Conservation (phyloP, 208 protist species). For the Crithidia expoeki region DNA sequence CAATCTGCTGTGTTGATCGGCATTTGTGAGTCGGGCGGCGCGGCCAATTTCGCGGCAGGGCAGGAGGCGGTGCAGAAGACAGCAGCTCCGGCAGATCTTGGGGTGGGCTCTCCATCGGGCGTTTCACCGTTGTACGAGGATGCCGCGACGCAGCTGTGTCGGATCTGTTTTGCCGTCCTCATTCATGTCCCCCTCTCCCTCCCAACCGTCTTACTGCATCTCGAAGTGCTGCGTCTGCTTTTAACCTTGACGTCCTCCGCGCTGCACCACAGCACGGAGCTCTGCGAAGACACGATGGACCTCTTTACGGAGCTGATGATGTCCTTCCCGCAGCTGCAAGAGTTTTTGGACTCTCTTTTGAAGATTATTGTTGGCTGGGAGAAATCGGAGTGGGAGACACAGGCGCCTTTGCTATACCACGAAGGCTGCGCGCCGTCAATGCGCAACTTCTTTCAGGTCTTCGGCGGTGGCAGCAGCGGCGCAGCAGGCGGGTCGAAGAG, state of each 20-base stretch:
- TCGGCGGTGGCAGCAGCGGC: constrained; percentile 23
- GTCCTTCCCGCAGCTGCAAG: constrained; percentile 38
- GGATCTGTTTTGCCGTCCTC: constrained; percentile 49
- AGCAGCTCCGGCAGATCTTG: too few relatives aligned
- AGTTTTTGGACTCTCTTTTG: constrained; percentile 53
- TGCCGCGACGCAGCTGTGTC: constrained; percentile 44
- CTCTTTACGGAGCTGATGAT: constrained; percentile 82
- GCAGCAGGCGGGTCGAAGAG: background rate
- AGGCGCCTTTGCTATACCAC: constrained; percentile 44
- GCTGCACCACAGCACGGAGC: constrained; percentile 70
- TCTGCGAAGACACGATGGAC: constrained; percentile 60
- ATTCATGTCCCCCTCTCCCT: constrained; percentile 38
- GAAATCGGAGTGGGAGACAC: constrained; percentile 10
- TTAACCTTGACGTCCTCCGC: constrained; percentile 79
- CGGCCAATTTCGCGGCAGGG: background rate
- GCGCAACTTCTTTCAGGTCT: constrained; percentile 46
- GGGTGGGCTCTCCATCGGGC: too few relatives aligned
- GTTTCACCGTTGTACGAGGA: constrained; percentile 16
- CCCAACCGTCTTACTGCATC: constrained; percentile 55
- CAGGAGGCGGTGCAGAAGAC: background rate
- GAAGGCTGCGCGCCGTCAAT: constrained; percentile 40
- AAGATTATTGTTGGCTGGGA: constrained; percentile 64
- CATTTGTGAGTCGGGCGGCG: constrained; percentile 35
- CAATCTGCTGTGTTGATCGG: constrained; percentile 39
- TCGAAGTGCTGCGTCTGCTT: constrained; percentile 58